These are phyloP conservation scores for Penicillium capsulatum DNA, from an alignment of 2,329 filamentous ascomycete species.

Conservation along the genomic window DNA sequence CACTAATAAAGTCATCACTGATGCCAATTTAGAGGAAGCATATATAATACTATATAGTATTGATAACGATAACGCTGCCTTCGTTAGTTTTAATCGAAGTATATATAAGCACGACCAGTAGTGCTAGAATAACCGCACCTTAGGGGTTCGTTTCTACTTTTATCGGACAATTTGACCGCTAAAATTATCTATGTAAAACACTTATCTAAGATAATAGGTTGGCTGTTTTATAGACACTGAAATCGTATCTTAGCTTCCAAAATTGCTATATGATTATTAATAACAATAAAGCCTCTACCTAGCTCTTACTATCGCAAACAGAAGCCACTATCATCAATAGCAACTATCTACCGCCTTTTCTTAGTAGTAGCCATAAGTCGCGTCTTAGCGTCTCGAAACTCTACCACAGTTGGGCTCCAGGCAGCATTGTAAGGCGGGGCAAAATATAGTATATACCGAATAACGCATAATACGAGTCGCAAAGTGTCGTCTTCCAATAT, in stretches of 20 bases:
- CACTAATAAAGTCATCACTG: slow-evolving; percentile 7
- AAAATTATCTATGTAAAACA: slow-evolving; percentile 15
- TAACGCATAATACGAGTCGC: slow-evolving; percentile 9
- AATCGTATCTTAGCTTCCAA: slow-evolving; percentile 16
- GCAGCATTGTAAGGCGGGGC: slow-evolving; percentile 3
- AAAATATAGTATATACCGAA: slow-evolving; percentile 12
- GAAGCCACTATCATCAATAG: slow-evolving; percentile 9
- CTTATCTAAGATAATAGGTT: slow-evolving; percentile 11
- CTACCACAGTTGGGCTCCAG: slow-evolving; percentile 1
- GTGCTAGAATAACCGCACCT: slow-evolving; percentile 2
- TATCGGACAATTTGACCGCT: slow-evolving; percentile 8
- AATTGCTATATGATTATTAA: slow-evolving; percentile 12
- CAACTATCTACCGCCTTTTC: slow-evolving; percentile 1
- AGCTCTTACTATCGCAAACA: slow-evolving; percentile 4
- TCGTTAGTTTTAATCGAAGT: background rate
- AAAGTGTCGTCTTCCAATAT: slow-evolving; percentile 9
- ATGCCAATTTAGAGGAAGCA: slow-evolving; percentile 17
- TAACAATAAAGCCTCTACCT: slow-evolving; percentile 1
- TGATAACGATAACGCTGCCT: slow-evolving; percentile 11
- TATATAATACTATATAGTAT: slow-evolving; percentile 16
- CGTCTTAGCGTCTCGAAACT: slow-evolving; percentile 12
- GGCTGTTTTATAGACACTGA: slow-evolving; percentile 12
- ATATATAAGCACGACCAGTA: background rate
- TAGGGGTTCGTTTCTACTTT: background rate
- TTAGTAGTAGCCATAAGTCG: slow-evolving; percentile 2